Percentiles rank a stretch among this genome's conserved stretches.
Evolutionary conservation across 345 rosid genomes (phyloP).

Genomic region (Kandelia obovata): DNA sequence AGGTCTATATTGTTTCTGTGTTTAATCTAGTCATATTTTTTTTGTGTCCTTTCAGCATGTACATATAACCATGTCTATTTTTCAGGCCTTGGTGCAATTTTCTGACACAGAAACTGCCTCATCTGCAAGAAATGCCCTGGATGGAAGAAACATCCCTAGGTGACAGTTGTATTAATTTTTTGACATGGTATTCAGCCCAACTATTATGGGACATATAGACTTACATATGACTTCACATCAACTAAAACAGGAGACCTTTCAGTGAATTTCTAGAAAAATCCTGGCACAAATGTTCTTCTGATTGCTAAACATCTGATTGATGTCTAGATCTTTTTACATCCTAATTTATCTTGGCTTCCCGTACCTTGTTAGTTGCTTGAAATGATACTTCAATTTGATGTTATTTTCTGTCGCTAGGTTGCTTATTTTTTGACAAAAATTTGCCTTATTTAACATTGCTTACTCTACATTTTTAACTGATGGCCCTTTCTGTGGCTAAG

Average conservation of each 20-base stretch:
- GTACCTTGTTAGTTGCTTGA: too few species aligned
- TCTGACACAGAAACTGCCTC: conserved; percentile 89
- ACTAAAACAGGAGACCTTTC: conserved; percentile 16
- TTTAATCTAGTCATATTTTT: background rate
- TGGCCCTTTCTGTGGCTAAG: too few species aligned
- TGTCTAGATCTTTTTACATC: conserved; percentile 1
- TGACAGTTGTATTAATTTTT: conserved; percentile 65
- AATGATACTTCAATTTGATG: too few species aligned
- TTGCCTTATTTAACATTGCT: too few species aligned
- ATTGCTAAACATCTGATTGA: background rate
- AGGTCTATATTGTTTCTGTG: conserved; percentile 38
- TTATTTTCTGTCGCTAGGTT: background rate
- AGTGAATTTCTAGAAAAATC: conserved; percentile 2
- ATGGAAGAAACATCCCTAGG: conserved; percentile 99
- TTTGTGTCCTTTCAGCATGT: conserved; percentile 11
- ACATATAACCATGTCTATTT: conserved; percentile 16
- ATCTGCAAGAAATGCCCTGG: conserved; percentile 76
- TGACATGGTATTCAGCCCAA: conserved; percentile 57
- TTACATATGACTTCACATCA: conserved; percentile 18
- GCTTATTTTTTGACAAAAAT: too few species aligned
- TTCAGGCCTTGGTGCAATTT: conserved; percentile 97
- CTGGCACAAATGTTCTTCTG: background rate
- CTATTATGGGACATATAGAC: conserved; percentile 34
- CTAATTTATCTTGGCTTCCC: background rate
- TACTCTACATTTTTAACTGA: too few species aligned